These are phyloP conservation scores for Microdochium paspali DNA, from an alignment of 2,329 filamentous ascomycete species.

Conservation along the genomic window DNA sequence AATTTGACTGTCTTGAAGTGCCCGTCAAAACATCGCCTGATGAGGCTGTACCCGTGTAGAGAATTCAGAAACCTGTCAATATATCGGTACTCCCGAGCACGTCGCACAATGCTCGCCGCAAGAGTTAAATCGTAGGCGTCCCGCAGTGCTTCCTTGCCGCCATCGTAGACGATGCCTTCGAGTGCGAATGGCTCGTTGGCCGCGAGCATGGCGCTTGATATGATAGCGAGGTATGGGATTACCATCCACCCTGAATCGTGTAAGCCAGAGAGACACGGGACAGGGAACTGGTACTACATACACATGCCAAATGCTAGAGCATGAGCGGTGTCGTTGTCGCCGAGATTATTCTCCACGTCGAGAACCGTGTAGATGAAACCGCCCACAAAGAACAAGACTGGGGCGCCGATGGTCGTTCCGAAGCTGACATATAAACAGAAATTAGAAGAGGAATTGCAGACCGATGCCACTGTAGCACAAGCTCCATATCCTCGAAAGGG, in stretches of 20 bases:
- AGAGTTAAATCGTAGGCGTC: constrained; percentile 13
- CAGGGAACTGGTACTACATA: constrained; percentile 7
- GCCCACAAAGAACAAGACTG: constrained; percentile 19
- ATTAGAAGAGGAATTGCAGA: no score
- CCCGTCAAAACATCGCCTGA: constrained; percentile 17
- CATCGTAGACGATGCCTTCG: constrained; percentile 19
- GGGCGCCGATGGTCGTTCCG: constrained; percentile 17
- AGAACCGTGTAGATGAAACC: constrained; percentile 19
- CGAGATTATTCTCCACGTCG: constrained; percentile 14
- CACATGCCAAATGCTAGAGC: constrained; percentile 22
- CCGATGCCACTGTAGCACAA: no score
- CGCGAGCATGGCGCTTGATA: constrained; percentile 21
- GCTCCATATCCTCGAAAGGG: no score
- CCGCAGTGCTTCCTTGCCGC: constrained; percentile 7
- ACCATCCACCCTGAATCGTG: constrained; percentile 20
- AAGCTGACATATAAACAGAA: constrained; percentile 10
- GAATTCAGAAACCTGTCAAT: constrained; percentile 6
- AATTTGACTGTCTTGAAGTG: constrained; percentile 19
- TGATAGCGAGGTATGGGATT: constrained; percentile 20
- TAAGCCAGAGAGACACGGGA: not conserved
- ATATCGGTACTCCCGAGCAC: constrained; percentile 4
- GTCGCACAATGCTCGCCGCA: constrained; percentile 7
- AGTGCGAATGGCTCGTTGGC: constrained; percentile 18
- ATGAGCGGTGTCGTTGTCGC: constrained; percentile 20
- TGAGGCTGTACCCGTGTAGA: constrained; percentile 13